Evolutionary conservation across 2,329 filamentous ascomycete genomes (phyloP), one percentile per base, ranked within the genome.

Genomic region (Calonectria crousiana): DNA sequence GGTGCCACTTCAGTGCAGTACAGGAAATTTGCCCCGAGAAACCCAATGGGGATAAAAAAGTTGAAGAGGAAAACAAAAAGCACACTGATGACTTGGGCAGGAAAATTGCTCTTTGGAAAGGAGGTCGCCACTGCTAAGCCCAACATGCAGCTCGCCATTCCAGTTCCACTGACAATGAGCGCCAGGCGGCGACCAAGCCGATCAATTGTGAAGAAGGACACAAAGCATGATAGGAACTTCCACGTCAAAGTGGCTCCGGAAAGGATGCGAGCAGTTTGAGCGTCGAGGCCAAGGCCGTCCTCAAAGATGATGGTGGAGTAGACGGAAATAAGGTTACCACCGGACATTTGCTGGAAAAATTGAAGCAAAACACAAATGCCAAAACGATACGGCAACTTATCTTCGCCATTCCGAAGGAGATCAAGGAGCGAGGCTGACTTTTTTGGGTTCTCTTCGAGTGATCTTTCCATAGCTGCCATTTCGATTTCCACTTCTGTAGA

Each of bases 301-400:
- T 64, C 16, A n/a, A 64, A 64, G 38, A 64, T 64, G 26, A 64
- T 47, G 36, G 60, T 64, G 9, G 60, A 64, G n/a, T 64, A 64
- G 26, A 47, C 60, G 13, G 60, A 64, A 47, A 64, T 64, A 14
- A 64, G 38, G 26, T 64, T 64, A 2, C 60, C 60, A 14, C 60
- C 60, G 8, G 60, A 64, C 60, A 64, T 64, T 23, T 64, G 60
- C 20, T 64, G 60, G 38, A 64, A 64, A 26, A 64, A 64, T 23
- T 64, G 60, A n/a, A 64, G 60, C 26, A 64, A 10, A 32, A 64
- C 38, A 8, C 60, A 64, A 23, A 64, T 64, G 0, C 60, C 60
- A 64, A 64, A 64, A 11, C 60, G 60, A 38, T 64, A 64, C 11
- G 60, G 60, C 26, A 47, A 47, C 23, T 4, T 64, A 14, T 64